A percentile compares a stretch with the other conserved stretches of the same genome.
Evolutionary conservation across 108 stramenopile genomes (phyloP).

Genomic region (Pseudonitzschia multiseries): DNA sequence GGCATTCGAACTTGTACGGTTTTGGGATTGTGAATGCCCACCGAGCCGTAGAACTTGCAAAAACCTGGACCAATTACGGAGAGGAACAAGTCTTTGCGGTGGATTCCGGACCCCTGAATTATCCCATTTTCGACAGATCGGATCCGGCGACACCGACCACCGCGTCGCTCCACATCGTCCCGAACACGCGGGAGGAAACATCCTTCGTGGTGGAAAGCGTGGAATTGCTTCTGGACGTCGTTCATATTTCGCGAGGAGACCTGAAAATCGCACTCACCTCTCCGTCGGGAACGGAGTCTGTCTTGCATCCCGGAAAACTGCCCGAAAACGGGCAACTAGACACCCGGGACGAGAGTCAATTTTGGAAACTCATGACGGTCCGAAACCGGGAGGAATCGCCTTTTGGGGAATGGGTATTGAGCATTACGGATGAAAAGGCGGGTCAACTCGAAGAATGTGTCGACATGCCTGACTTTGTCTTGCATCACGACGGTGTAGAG

Average conservation of each 20-base stretch:
- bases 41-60: slow-evolving; percentile 31
- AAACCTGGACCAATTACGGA: slow-evolving; percentile 31
- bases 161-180: not conserved
- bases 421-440: not conserved
- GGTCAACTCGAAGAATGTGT: slow-evolving; percentile 27
- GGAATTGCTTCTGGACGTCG: slow-evolving; percentile 19
- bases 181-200: not conserved
- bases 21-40: slow-evolving; percentile 55
- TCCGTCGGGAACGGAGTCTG: slow-evolving; percentile 14
- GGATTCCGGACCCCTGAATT: slow-evolving; percentile 14
- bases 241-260: slow-evolving; percentile 26
- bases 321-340: slow-evolving; percentile 1
- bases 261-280: slow-evolving; percentile 23
- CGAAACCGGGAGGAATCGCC: slow-evolving; percentile 1
- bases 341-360: not conserved
- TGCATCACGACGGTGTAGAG: slow-evolving; percentile 14
- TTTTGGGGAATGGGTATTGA: slow-evolving; percentile 3
- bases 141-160: not conserved
- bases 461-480: slow-evolving; percentile 25
- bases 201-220: slow-evolving; percentile 19
- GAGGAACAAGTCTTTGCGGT: slow-evolving; percentile 25
- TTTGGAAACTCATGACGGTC: slow-evolving; percentile 12
- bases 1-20: slow-evolving; percentile 43
- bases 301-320: slow-evolving; percentile 6
- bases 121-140: slow-evolving; percentile 13